A percentile compares a stretch with the other conserved stretches of the same genome.
These are phyloP conservation scores for Pistacia atlantica DNA, from an alignment of 345 rosid genomes.

Conservation along the genomic window DNA sequence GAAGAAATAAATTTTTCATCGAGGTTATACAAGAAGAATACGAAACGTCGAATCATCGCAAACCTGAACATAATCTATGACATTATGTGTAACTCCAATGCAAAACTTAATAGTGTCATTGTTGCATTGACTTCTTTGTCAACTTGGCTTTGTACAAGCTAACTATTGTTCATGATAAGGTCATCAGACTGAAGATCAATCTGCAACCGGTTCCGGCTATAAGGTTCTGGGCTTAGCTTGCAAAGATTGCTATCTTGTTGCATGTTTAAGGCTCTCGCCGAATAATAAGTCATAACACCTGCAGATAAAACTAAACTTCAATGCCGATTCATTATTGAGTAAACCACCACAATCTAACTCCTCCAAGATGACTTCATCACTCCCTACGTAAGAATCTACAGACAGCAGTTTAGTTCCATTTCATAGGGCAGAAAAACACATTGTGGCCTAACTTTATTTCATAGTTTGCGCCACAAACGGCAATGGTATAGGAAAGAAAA, in stretches of 20 bases:
- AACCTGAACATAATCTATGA: too few species aligned
- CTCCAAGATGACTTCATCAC: slow-evolving; percentile 2
- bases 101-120: background rate
- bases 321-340: background rate
- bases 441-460: too few species aligned
- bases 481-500: too few species aligned
- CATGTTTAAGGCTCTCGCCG: background rate
- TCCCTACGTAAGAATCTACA: background rate
- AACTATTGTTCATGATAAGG: background rate
- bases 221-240: background rate
- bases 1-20: too few species aligned
- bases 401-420: too few species aligned
- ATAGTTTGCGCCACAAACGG: background rate
- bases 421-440: too few species aligned
- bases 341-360: background rate
- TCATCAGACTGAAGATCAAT: background rate
- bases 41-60: too few species aligned
- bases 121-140: background rate
- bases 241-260: background rate
- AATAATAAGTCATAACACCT: background rate
- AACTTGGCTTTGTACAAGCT: background rate
- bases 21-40: too few species aligned
- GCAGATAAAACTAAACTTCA: background rate
- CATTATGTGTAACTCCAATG: background rate
- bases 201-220: background rate